Conservation (phyloP, 441 rosid genomes). For the Croton setiger region DNA sequence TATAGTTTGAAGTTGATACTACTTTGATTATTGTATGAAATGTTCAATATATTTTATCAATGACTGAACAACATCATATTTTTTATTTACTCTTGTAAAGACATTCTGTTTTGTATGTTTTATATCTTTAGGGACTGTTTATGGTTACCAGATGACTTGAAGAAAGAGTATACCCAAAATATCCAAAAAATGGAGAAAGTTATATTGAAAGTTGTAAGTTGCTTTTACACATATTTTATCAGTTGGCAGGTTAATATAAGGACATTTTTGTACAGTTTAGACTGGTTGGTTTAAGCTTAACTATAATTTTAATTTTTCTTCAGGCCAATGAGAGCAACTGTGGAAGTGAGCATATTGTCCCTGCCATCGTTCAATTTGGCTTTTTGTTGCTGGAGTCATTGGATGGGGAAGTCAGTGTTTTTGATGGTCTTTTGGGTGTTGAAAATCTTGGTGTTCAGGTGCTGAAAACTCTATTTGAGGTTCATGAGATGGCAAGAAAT, state of each 20-base stretch:
- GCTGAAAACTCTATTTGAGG: constrained; percentile 66
- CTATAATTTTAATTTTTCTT: constrained; percentile 11
- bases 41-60: not conserved
- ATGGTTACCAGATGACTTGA: constrained; percentile 60
- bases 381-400: constrained; percentile 63
- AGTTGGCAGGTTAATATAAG: constrained; percentile 11
- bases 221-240: constrained; percentile 13
- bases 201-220: constrained; percentile 63
- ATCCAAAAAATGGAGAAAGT: constrained; percentile 58
- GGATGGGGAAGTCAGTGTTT: constrained; percentile 38
- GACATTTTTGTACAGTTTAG: not conserved
- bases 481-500: constrained; percentile 79
- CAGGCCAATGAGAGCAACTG: constrained; percentile 70
- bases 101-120: not conserved
- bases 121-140: constrained; percentile 48
- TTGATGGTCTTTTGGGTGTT: constrained; percentile 49
- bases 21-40: not conserved
- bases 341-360: constrained; percentile 80
- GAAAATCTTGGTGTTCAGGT: constrained; percentile 70
- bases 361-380: constrained; percentile 66
- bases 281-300: not conserved
- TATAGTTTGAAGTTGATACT: not conserved
- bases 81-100: not conserved
- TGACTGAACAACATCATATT: not conserved
- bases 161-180: constrained; percentile 48